Evolutionary conservation across 2,329 filamentous ascomycete genomes (phyloP), one percentile per base, ranked within the genome.

Genomic region (Paecilomyces sp.): DNA sequence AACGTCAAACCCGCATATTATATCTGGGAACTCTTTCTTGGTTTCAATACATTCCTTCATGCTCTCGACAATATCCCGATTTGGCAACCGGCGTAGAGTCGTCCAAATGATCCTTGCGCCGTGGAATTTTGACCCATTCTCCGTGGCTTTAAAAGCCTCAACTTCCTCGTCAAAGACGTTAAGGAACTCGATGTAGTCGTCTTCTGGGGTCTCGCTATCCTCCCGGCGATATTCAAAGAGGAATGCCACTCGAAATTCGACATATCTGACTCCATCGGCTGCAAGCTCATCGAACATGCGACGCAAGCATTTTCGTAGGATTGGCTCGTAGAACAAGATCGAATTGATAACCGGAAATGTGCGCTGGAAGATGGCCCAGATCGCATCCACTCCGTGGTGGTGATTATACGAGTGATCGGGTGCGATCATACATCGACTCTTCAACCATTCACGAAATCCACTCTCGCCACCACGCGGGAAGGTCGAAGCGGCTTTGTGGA

Each of bases 31-130:
- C 33, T 84, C 82, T 58, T 89, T 78, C 76, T 97, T 97, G 66
- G 90, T 88, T 3, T 84, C 82, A 66, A 97, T 91, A 74, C 92
- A 97, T 64, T 89, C 79, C 70, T 93, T 89, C 92, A 97, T 97
- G 73, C 85, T 86, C 63, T 92, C 83, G 22, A 92, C 80, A 54
- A 97, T 85, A 13, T 79, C 74, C 55, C 86, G 85, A 15, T 87
- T 88, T 28, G 84, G 80, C 57, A 85, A 80, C 30, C 77, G 77
- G 50, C 92, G 86, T 54, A 92, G 77, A 0, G 84, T 85, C 0
- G 91, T 93, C 90, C 91, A 96, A 65, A 96, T 96, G 66, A 92
- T 85, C 11, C 90, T 83, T 12, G 89, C 80, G 12, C 92, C 93
- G 88, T 91, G 96, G 75, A 97, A 97, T 0, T 80, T 80, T 61